Conservation (phyloP, 192 early-diverging fungal genomes). For the Mortierella antarctica region DNA sequence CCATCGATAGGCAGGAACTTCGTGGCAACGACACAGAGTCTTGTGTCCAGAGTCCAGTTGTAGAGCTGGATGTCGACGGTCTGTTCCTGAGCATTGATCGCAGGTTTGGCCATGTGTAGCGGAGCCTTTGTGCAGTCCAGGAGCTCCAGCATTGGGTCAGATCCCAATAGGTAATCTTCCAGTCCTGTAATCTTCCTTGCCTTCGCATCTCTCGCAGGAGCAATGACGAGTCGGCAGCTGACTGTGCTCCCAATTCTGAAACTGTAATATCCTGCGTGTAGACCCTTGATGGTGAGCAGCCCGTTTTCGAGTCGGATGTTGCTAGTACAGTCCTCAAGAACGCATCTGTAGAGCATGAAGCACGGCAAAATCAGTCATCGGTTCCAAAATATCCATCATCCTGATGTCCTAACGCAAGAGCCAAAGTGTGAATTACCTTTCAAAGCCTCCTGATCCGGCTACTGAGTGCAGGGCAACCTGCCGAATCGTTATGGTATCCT, state of each 20-base stretch:
- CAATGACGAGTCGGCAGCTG: background rate
- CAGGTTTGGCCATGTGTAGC: slow-evolving; percentile 8
- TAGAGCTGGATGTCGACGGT: slow-evolving; percentile 28
- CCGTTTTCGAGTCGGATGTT: slow-evolving; percentile 26
- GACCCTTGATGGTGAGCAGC: slow-evolving; percentile 14
- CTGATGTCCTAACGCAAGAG: too few relatives aligned
- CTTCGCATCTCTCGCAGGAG: slow-evolving; percentile 1
- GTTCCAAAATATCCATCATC: too few relatives aligned
- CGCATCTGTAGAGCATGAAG: background rate
- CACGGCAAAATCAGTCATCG: background rate
- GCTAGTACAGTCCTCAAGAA: slow-evolving; percentile 20
- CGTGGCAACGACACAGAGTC: slow-evolving; percentile 24
- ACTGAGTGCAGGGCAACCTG: slow-evolving; percentile 31
- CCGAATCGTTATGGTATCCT: slow-evolving; percentile 18
- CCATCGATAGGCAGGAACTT: slow-evolving; percentile 20
- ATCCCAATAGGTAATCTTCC: slow-evolving; percentile 25
- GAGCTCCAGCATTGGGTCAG: slow-evolving; percentile 41
- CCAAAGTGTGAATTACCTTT: background rate
- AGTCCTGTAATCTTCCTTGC: slow-evolving; percentile 26
- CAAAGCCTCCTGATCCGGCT: background rate
- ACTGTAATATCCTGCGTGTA: slow-evolving; percentile 38
- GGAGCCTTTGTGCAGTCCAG: slow-evolving; percentile 25
- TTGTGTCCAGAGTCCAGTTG: slow-evolving; percentile 40
- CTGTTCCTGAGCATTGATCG: background rate
- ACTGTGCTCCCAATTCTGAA: slow-evolving; percentile 14